Conservation (phyloP, 2,329 filamentous ascomycete genomes). For the Myotisia sp. region DNA sequence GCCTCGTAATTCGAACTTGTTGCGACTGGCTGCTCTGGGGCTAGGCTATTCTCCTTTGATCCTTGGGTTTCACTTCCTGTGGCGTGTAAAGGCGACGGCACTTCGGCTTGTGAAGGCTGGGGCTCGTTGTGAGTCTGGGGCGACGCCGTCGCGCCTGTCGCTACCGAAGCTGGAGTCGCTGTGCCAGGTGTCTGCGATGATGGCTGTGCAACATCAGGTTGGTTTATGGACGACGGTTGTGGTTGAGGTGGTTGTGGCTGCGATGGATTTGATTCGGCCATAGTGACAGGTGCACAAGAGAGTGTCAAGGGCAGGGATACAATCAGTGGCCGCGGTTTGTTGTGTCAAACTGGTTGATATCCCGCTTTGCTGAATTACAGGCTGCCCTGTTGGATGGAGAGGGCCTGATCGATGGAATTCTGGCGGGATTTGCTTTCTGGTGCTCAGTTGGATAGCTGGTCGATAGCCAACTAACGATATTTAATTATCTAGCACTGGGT, state of each 20-base stretch:
- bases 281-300: slow-evolving; percentile 15
- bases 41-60: not conserved
- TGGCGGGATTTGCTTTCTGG: too few relatives aligned
- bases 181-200: slow-evolving; percentile 15
- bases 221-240: slow-evolving; percentile 8
- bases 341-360: too few relatives aligned
- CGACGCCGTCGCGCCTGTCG: slow-evolving; percentile 10
- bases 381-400: too few relatives aligned
- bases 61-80: not conserved
- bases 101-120: slow-evolving; percentile 1
- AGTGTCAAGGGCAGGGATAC: slow-evolving; percentile 12
- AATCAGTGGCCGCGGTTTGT: too few relatives aligned
- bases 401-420: too few relatives aligned
- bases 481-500: too few relatives aligned
- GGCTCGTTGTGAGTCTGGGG: slow-evolving; percentile 1
- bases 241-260: slow-evolving; percentile 14
- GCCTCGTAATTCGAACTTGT: not conserved
- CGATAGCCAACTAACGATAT: too few relatives aligned
- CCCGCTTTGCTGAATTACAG: too few relatives aligned
- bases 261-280: slow-evolving; percentile 21
- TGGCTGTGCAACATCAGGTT: slow-evolving; percentile 10
- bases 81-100: not conserved
- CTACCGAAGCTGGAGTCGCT: slow-evolving; percentile 10
- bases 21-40: not conserved
- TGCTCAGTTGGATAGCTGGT: too few relatives aligned